Evolutionary conservation across 2,329 filamentous ascomycete genomes (phyloP).

Genomic region (Fusarium oligoseptatum): DNA sequence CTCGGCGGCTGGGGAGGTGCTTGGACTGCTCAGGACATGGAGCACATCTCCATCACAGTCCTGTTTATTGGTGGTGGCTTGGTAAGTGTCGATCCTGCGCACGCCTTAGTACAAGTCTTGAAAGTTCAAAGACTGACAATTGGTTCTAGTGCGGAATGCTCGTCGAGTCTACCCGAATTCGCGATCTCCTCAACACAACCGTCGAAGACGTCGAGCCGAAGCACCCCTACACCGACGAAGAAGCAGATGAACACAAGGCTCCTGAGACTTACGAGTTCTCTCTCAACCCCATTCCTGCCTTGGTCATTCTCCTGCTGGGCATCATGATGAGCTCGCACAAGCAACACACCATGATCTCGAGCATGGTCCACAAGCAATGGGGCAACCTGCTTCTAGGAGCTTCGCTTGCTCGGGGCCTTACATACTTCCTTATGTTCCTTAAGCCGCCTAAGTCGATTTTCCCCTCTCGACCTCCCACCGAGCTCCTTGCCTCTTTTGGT

Average conservation of each 20-base stretch:
- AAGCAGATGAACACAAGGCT: constrained; percentile 63
- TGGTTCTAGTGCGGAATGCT: constrained; percentile 80
- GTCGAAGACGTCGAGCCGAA: constrained; percentile 54
- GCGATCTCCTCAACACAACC: constrained; percentile 73
- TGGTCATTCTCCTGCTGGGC: constrained; percentile 88
- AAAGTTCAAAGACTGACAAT: constrained; percentile 40
- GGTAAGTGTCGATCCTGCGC: constrained; percentile 62
- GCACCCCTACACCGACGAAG: constrained; percentile 57
- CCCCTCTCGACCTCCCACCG: constrained; percentile 88
- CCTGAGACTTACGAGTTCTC: constrained; percentile 80
- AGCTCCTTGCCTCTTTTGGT: constrained; percentile 89
- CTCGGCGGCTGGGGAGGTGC: constrained; percentile 77
- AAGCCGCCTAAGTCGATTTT: constrained; percentile 84
- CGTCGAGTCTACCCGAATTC: constrained; percentile 79
- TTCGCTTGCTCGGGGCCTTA: constrained; percentile 80
- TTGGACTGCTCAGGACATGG: constrained; percentile 85
- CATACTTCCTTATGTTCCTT: constrained; percentile 84
- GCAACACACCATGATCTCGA: constrained; percentile 84
- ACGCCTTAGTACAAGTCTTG: neutral
- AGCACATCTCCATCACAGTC: constrained; percentile 92
- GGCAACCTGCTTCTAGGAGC: constrained; percentile 86
- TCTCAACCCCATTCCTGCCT: constrained; percentile 87
- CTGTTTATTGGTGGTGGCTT: constrained; percentile 94
- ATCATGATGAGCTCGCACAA: constrained; percentile 97
- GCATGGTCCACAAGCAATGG: constrained; percentile 96